Percentiles rank a stretch among this genome's conserved stretches.
Conservation (phyloP, 2,329 filamentous ascomycete genomes). For the Claviceps digitariae region DNA sequence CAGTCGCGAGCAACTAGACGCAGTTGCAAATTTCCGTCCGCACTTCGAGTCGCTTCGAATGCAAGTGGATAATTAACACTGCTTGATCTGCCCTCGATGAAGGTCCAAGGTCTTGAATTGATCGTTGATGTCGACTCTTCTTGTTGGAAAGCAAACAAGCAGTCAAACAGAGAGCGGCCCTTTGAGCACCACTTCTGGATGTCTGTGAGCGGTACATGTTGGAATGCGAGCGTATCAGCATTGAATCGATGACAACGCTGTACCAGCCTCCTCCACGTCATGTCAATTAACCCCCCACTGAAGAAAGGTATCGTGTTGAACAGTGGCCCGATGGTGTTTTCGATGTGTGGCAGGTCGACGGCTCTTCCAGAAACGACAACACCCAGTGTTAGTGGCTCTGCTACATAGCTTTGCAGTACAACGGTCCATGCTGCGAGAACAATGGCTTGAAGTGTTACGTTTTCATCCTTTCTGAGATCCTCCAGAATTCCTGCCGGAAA, state of each 20-base stretch:
- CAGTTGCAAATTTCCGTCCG: conserved; percentile 34
- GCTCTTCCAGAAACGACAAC: conserved; percentile 67
- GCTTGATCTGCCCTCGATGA: conserved; percentile 28
- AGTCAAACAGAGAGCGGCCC: conserved; percentile 57
- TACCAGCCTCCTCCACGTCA: conserved; percentile 48
- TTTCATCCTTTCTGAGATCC: conserved; percentile 39
- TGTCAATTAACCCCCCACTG: conserved; percentile 26
- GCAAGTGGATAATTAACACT: conserved; percentile 62
- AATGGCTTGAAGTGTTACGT: conserved; percentile 67
- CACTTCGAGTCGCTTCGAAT: conserved; percentile 52
- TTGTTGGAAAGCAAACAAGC: conserved; percentile 68
- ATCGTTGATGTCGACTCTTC: conserved; percentile 18
- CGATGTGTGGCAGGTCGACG: conserved; percentile 51
- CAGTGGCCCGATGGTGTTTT: conserved; percentile 62
- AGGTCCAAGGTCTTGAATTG: conserved; percentile 37
- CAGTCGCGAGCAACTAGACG: conserved; percentile 44
- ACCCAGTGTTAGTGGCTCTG: conserved; percentile 45
- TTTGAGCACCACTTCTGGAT: conserved; percentile 66
- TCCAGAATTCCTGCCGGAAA: conserved; percentile 34
- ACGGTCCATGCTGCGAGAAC: conserved; percentile 63
- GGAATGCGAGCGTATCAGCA: conserved; percentile 52
- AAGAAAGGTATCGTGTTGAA: conserved; percentile 82
- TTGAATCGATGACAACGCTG: conserved; percentile 58
- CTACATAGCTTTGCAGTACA: conserved; percentile 40
- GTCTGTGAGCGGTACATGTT: conserved; percentile 58